Evolutionary conservation across 1,284 basidiomycete species (phyloP).

Genomic region (Malassezia dermatis): DNA sequence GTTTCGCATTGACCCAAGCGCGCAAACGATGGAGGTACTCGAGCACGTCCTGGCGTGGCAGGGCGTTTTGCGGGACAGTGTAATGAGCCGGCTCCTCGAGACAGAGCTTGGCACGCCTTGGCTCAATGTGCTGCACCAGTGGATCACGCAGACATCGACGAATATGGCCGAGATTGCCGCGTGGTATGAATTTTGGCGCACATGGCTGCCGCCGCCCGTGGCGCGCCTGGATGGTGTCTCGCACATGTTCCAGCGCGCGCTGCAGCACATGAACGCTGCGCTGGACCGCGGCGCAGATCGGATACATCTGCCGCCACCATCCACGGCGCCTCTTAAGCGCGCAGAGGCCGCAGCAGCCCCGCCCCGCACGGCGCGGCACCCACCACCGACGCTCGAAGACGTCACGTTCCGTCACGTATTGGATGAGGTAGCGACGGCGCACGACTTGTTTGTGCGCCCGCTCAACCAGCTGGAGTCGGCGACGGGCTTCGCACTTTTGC

Average conservation of each 20-base stretch:
- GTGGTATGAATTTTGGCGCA: slow-evolving; percentile 81
- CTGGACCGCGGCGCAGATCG: slow-evolving; percentile 56
- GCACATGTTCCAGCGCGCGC: slow-evolving; percentile 68
- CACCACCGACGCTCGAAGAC: slow-evolving; percentile 20
- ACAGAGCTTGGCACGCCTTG: slow-evolving; percentile 91
- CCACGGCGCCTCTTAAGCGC: slow-evolving; percentile 50
- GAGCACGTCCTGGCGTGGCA: slow-evolving; percentile 69
- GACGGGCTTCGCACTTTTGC: slow-evolving; percentile 71
- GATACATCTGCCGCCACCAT: slow-evolving; percentile 52
- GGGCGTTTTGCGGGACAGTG: slow-evolving; percentile 55
- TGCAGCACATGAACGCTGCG: slow-evolving; percentile 85
- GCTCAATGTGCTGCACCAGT: slow-evolving; percentile 78
- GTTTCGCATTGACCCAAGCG: slow-evolving; percentile 74
- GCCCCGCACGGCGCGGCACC: neutral
- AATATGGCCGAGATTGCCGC: slow-evolving; percentile 80
- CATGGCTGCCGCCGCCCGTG: slow-evolving; percentile 56
- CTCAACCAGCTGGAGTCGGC: slow-evolving; percentile 67
- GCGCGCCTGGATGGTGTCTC: slow-evolving; percentile 56
- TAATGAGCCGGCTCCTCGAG: slow-evolving; percentile 50
- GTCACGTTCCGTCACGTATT: slow-evolving; percentile 76
- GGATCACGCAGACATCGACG: slow-evolving; percentile 72
- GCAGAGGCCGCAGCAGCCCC: neutral
- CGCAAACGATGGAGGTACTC: slow-evolving; percentile 65
- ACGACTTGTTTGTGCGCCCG: slow-evolving; percentile 79
- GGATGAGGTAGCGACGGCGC: slow-evolving; percentile 69